Base-by-base conservation (phyloP, 768 basidiomycete species). In the Chalciporus pseudorubinellus region DNA sequence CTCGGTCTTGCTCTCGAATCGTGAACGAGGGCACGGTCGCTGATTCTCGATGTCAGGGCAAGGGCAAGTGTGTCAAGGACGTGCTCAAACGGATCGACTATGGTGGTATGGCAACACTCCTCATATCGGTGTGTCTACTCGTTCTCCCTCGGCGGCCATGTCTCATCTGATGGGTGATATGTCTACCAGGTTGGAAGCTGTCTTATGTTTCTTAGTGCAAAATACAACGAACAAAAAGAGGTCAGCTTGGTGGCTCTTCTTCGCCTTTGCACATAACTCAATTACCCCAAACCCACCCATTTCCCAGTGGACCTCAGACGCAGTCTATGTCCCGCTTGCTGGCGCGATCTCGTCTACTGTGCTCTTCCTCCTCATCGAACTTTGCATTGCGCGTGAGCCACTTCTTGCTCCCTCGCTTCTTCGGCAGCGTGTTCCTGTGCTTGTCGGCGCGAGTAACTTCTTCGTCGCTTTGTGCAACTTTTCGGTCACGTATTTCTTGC, bases 401-500 rank as follows among this genome's bases (percentile, higher is more conserved):
- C 33, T 58, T 20, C 41, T 58, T n/a, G 51, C 57, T 0, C 36
- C 51, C 9, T 53, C 44, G 2, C 48, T 58, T 31, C 44, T 57
- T 1, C 39, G 14, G 24, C 40, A 53, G 6, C 50, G 47, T 21
- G 51, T 58, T 6, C 51, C 55, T 1, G 10, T 50, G 7, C 48
- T 57, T 6, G 48, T 53, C 11, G 12, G 26, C 39, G 26, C 44
- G 26, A 58, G 55, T 14, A 58, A 46, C 33, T 50, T 16, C 16
- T 57, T 57, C 26, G 1, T 45, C 22, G 28, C 39, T 3, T 9
- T 47, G 20, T 53, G 55, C 57, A 58, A 58, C 44, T 57, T 50
- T 21, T 50, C 48, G 2, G 33, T 57, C 28, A 58, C 47, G 38
- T 58, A 50, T 38, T 58, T 58, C 20, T 16, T 58, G 21, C 55